These are phyloP conservation scores for Tetracladium marchalianum DNA, from an alignment of 495 filamentous ascomycete species.

Conservation along the genomic window DNA sequence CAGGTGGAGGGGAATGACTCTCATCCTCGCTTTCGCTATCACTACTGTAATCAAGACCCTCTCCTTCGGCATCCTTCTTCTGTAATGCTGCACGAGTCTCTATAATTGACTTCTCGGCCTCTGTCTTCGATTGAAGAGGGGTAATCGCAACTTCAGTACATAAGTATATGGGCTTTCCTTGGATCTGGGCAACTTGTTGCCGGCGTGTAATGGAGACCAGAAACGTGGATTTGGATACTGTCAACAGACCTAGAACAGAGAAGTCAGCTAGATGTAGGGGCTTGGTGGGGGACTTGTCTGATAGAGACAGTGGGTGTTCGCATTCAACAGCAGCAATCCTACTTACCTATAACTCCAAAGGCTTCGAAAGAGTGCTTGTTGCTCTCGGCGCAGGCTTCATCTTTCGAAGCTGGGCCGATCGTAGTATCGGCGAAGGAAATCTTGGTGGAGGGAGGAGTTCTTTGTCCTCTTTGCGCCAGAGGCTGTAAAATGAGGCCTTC, in stretches of 20 bases:
- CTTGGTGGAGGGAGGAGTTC: conserved; percentile 39
- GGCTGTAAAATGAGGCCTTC: conserved; percentile 84
- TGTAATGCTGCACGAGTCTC: conserved; percentile 46
- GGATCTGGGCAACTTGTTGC: conserved; percentile 79
- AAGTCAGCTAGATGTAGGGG: neutral
- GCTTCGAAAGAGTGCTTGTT: conserved; percentile 49
- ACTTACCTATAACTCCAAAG: conserved; percentile 77
- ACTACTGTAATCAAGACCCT: conserved; percentile 21
- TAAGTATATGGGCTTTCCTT: conserved; percentile 72
- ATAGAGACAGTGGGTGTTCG: neutral
- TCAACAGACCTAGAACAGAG: conserved; percentile 49
- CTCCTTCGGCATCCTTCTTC: conserved; percentile 19
- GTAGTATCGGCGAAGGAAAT: conserved; percentile 68
- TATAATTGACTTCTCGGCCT: conserved; percentile 60
- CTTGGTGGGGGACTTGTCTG: neutral
- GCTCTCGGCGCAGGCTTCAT: conserved; percentile 5
- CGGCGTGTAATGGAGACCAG: conserved; percentile 76
- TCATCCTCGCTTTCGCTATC: conserved; percentile 25
- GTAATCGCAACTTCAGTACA: conserved; percentile 81
- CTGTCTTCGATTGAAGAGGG: conserved; percentile 63
- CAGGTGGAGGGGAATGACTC: conserved; percentile 2
- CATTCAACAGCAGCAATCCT: neutral
- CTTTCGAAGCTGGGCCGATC: conserved; percentile 33
- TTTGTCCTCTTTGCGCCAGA: conserved; percentile 39
- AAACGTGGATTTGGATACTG: conserved; percentile 63